Percentiles rank a stretch among this genome's conserved stretches.
phyloP scores from a whole-genome alignment of 345 rosid genomes.

The Eucalyptus lansdowneana region DNA sequence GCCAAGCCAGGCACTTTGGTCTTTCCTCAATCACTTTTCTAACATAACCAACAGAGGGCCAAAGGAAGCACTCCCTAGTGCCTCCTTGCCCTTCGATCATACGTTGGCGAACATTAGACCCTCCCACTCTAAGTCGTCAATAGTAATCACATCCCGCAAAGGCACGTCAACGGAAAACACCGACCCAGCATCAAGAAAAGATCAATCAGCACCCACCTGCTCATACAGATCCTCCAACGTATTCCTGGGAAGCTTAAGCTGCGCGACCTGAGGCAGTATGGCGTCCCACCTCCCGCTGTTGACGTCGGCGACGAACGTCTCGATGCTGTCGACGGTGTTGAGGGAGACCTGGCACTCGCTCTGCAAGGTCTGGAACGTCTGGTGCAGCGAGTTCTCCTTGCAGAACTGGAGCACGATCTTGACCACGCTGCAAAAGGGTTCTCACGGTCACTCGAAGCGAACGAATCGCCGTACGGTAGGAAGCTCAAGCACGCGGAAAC shows the following conservation, averaged over 20 bases:
- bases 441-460: not conserved
- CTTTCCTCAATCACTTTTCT: not conserved
- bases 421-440: slow-evolving; percentile 48
- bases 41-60: not conserved
- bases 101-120: not conserved
- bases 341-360: slow-evolving; percentile 93
- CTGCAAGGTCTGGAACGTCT: slow-evolving; percentile 89
- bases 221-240: slow-evolving; percentile 87
- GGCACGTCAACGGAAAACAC: not conserved
- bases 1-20: not conserved
- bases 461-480: not conserved
- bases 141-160: not conserved
- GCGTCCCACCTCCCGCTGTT: slow-evolving; percentile 94
- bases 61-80: not conserved
- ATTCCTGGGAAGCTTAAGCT: slow-evolving; percentile 88
- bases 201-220: slow-evolving; percentile 31
- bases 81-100: not conserved
- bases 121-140: not conserved
- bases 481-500: not conserved
- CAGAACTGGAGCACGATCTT: slow-evolving; percentile 97
- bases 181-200: not conserved
- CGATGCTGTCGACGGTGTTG: slow-evolving; percentile 88
- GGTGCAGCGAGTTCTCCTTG: slow-evolving; percentile 90
- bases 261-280: slow-evolving; percentile 86
- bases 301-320: slow-evolving; percentile 83